Percentiles rank a stretch among this genome's conserved stretches.
phyloP scores from a whole-genome alignment of 2,329 filamentous ascomycete species.

The Venturia pyrina region DNA sequence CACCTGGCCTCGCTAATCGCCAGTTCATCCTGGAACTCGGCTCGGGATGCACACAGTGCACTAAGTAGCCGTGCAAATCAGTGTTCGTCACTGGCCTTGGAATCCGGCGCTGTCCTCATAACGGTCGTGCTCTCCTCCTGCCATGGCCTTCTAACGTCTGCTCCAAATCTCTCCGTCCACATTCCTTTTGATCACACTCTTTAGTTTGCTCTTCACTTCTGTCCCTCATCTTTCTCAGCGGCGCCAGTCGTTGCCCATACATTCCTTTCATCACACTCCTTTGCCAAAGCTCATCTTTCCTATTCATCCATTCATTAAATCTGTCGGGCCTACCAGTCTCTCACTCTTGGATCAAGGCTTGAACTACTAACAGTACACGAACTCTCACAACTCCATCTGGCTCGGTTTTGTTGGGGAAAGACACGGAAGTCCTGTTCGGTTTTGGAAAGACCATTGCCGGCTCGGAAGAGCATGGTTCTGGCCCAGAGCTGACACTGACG shows the following conservation, averaged over 20 bases:
- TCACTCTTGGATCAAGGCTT: neutral
- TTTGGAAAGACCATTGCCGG: neutral
- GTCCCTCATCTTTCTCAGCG: neutral
- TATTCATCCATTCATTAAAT: neutral
- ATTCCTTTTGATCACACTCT: neutral
- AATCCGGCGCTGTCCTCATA: neutral
- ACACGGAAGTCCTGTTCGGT: neutral
- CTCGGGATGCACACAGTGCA: neutral
- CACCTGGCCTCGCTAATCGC: neutral
- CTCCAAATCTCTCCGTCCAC: neutral
- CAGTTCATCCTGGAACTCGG: neutral
- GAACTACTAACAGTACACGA: neutral
- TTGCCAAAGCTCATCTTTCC: neutral
- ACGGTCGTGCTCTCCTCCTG: neutral
- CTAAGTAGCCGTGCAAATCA: neutral
- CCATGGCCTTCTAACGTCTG: neutral
- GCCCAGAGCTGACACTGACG: neutral
- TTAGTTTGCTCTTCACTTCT: neutral
- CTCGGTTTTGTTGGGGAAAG: neutral
- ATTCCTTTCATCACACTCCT: constrained; percentile 1
- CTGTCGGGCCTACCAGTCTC: neutral
- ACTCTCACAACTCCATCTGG: neutral
- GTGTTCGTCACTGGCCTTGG: neutral
- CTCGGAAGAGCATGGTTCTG: neutral
- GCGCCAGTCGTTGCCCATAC: neutral